Evolutionary conservation across 129 eudicot species (phyloP), one percentile per base, ranked within the genome.

Genomic region (Oenanthe sinensis): DNA sequence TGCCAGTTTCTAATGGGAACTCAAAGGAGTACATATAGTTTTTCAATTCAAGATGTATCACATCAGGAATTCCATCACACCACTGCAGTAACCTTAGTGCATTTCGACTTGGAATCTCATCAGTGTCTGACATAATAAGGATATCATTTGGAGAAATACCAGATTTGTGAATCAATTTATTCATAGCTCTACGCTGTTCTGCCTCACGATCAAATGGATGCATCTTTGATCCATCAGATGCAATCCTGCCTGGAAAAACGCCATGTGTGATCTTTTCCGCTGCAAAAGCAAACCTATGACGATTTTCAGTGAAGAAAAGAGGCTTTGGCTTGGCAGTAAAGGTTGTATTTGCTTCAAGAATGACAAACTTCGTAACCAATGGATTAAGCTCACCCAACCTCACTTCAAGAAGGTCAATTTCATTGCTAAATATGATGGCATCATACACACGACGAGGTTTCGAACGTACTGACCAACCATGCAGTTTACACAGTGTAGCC

Each of bases 71-170:
- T 24, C 88, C 96, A 30, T 91, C 96, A 76, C 98, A 95, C 97
- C 96, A 92, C 14, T 92, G 97, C 19, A 95, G 88, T 22, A 95
- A 80, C 60, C 87, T 90, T 2, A 95, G 45, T 1, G 98, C 92
- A 52, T 92, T 91, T 33, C 85, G 81, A 81, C 98, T 95, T n/a
- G 97, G 97, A 63, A 95, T 92, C 81, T 95, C 98, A 49, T 95
- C 98, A 13, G 91, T 78, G 36, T 95, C 98, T 0, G 98, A 90
- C 87, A 92, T 91, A 20, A 95, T 90, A 5, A 95, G 85, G 2
- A 95, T 79, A 81, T 95, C 98, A n/a, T 88, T 96, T 46, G 72
- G 4, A 13, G 89, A 84, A 70, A 92, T 88, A 48, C 96, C 98
- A 0, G 97, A 87, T 11, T 77, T 82, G 0, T 77, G 83, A 36